Percentiles rank a stretch among this genome's conserved stretches.
phyloP scores from a whole-genome alignment of 257 asterid genomes.

The Handroanthus guayacan region DNA sequence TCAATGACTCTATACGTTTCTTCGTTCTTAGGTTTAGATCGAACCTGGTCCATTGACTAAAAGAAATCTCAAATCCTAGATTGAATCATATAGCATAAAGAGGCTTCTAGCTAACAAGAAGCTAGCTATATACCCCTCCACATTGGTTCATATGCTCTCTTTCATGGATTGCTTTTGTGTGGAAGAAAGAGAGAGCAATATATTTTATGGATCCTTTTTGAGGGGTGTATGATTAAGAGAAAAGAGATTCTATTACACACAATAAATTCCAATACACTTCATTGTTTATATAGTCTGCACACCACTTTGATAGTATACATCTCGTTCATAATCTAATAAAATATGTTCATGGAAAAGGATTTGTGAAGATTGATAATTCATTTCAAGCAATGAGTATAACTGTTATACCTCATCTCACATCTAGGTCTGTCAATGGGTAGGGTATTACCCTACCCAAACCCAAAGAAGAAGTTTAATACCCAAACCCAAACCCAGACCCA shows the following conservation, averaged over 20 bases:
- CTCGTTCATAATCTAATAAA: background rate
- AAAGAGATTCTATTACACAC: conserved; percentile 33
- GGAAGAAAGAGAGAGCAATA: conserved; percentile 12
- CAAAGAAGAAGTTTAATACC: no score
- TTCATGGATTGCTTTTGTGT: conserved; percentile 21
- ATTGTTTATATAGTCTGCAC: conserved; percentile 1
- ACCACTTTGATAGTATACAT: background rate
- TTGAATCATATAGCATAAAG: no score
- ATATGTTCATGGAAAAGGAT: background rate
- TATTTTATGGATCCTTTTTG: conserved; percentile 7
- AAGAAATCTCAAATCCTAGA: no score
- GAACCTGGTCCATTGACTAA: no score
- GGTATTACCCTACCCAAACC: no score
- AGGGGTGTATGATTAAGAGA: conserved; percentile 26
- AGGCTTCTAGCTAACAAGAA: background rate
- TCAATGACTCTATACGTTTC: no score
- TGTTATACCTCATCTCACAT: no score
- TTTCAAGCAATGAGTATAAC: no score
- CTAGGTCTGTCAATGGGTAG: no score
- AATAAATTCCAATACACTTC: conserved; percentile 20
- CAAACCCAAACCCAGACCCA: no score
- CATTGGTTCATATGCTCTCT: background rate
- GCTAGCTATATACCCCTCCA: background rate
- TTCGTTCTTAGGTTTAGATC: no score
- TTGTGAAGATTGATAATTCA: no score